Evolutionary conservation across 148 eudicot genomes (phyloP).

Genomic region (Camellia sinensis): DNA sequence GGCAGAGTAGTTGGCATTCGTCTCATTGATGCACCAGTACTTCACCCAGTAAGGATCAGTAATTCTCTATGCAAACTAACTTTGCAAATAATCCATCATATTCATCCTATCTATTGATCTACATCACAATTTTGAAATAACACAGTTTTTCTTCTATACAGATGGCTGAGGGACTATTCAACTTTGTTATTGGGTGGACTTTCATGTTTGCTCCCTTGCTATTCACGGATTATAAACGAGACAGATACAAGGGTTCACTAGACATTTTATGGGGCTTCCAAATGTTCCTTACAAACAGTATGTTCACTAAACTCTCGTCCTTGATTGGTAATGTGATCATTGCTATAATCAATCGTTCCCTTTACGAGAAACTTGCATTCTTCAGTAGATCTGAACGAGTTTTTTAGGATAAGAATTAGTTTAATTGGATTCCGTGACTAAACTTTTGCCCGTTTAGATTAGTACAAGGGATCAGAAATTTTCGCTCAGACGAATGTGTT

Average conservation of each 20-base stretch:
- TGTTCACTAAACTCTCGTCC: constrained; percentile 19
- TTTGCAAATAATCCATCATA: background rate
- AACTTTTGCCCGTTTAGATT: background rate
- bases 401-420: background rate
- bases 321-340: constrained; percentile 4
- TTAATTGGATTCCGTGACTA: background rate
- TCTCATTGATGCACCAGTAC: constrained; percentile 74
- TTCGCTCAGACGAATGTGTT: background rate
- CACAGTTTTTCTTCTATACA: constrained; percentile 18
- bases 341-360: background rate
- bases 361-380: background rate
- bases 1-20: constrained; percentile 90
- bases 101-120: background rate
- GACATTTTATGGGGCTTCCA: constrained; percentile 90
- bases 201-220: constrained; percentile 91
- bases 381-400: background rate
- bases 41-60: constrained; percentile 75
- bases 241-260: constrained; percentile 75
- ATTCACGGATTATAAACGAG: constrained; percentile 69
- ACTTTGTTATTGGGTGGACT: constrained; percentile 94
- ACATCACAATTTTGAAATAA: constrained; percentile 18
- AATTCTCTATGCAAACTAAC: background rate
- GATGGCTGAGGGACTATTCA: constrained; percentile 95
- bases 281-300: constrained; percentile 96
- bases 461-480: background rate